phyloP scores from a whole-genome alignment of 805 yeast genomes.

The Suhomyces sp. region DNA sequence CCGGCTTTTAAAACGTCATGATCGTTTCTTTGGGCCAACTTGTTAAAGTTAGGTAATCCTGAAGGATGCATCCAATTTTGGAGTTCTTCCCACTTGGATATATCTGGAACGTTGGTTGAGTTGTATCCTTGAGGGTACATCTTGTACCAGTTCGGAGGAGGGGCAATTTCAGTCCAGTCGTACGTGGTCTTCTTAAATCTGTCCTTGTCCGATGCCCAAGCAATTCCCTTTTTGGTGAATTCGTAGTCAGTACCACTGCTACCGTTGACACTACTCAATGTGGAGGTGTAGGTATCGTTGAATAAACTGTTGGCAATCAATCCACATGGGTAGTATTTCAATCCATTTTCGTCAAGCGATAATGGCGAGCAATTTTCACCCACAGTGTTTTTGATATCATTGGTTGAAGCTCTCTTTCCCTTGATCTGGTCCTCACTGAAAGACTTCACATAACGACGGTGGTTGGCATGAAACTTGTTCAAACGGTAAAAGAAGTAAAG shows the following conservation, averaged over 20 bases:
- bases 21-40: slow-evolving; percentile 61
- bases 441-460: slow-evolving; percentile 44
- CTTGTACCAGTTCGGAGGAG: slow-evolving; percentile 49
- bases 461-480: slow-evolving; percentile 43
- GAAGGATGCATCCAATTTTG: slow-evolving; percentile 49
- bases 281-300: slow-evolving; percentile 60
- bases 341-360: slow-evolving; percentile 40
- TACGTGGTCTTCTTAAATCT: slow-evolving; percentile 44
- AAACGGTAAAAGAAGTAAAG: slow-evolving; percentile 42
- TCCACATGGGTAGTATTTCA: slow-evolving; percentile 76
- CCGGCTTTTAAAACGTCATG: slow-evolving; percentile 55
- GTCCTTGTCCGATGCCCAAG: slow-evolving; percentile 39
- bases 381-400: slow-evolving; percentile 37
- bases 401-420: slow-evolving; percentile 38
- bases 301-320: slow-evolving; percentile 77
- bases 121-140: slow-evolving; percentile 44
- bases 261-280: slow-evolving; percentile 40
- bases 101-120: slow-evolving; percentile 43
- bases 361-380: slow-evolving; percentile 48
- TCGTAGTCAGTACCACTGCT: slow-evolving; percentile 27
- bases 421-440: slow-evolving; percentile 44
- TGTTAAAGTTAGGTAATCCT: slow-evolving; percentile 42
- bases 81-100: slow-evolving; percentile 43
- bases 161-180: slow-evolving; percentile 36
- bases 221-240: slow-evolving; percentile 40